Evolutionary conservation across 2,329 filamentous ascomycete species (phyloP), one percentile per base, ranked within the genome.

Genomic region (Ascochyta koolunga): DNA sequence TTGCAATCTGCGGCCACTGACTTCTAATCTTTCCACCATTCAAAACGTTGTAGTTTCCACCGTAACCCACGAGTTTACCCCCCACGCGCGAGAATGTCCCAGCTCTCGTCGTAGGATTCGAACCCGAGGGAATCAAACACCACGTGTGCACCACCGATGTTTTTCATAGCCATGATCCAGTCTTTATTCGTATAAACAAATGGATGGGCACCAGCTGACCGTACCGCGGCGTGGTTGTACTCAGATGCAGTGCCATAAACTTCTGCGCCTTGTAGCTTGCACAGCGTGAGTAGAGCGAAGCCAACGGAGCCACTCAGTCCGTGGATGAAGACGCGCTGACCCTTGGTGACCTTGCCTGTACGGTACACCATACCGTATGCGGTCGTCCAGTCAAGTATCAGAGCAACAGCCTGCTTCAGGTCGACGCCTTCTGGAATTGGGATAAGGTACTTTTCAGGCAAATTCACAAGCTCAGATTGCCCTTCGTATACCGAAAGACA

Each of bases 241-340:
- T 67, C 66, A 1, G 77, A 78, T 0, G 80, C 80, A 0, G 80
- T 83, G 27, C 80, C 80, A 64, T 81, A 82, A 15, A 82, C 75
- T 16, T 72, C 69, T 19, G 80, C 80, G 19, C 80, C 80, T 39
- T 74, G 67, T 4, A 77, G 64, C 43, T 75, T 72, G 58, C 76
- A 77, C 3, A 82, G 68, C 1, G 66, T 71, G 68, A 79, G 74
- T 19, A 77, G 35, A 0, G 75, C 80, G 47, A 71, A 77, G 16
- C 80, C 80, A 1, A 82, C 80, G 7, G 80, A 79, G 25, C 80
- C 80, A 56, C 79, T 81, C 21, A 82, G 66, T 31, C 80, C 79
- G 63, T 83, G 81, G 16, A 83, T 66, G 60, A 83, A 83, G 38
- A 82, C 79, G 19, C 76, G 75, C 49, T 80, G 74, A 25, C 79